Conservation (phyloP, 257 asterid species). For the Lantana camara region DNA sequence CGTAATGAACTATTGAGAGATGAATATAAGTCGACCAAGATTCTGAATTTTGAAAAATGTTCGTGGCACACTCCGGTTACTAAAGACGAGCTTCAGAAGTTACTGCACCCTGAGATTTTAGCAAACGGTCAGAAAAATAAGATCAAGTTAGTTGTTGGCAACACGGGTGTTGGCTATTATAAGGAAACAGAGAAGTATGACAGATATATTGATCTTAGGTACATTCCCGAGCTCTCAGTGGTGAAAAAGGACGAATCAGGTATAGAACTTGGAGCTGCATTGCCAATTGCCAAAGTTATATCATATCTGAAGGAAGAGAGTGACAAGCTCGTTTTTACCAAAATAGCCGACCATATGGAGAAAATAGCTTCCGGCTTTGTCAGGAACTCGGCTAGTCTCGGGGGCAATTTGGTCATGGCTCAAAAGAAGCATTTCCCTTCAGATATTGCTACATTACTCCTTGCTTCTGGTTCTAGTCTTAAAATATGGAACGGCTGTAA, state of each 20-base stretch:
- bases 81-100: constrained; percentile 44
- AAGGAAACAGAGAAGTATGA: constrained; percentile 45
- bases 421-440: constrained; percentile 69
- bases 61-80: constrained; percentile 57
- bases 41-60: constrained; percentile 30
- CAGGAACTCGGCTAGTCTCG: constrained; percentile 66
- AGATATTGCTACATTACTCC: constrained; percentile 62
- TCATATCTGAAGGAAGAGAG: constrained; percentile 38
- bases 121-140: constrained; percentile 19
- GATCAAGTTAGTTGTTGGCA: constrained; percentile 53
- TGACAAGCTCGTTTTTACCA: constrained; percentile 31
- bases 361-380: constrained; percentile 61
- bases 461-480: constrained; percentile 55
- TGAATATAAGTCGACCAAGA: constrained; percentile 21
- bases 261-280: constrained; percentile 63
- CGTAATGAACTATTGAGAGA: constrained; percentile 29
- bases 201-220: constrained; percentile 49
- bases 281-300: constrained; percentile 60
- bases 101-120: constrained; percentile 32
- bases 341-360: constrained; percentile 65
- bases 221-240: constrained; percentile 51
- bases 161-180: constrained; percentile 55
- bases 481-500: constrained; percentile 37
- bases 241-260: constrained; percentile 40
- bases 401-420: constrained; percentile 75